Evolutionary conservation across 139 green algal species (phyloP).

Genomic region (Chlamydomonas incerta): DNA sequence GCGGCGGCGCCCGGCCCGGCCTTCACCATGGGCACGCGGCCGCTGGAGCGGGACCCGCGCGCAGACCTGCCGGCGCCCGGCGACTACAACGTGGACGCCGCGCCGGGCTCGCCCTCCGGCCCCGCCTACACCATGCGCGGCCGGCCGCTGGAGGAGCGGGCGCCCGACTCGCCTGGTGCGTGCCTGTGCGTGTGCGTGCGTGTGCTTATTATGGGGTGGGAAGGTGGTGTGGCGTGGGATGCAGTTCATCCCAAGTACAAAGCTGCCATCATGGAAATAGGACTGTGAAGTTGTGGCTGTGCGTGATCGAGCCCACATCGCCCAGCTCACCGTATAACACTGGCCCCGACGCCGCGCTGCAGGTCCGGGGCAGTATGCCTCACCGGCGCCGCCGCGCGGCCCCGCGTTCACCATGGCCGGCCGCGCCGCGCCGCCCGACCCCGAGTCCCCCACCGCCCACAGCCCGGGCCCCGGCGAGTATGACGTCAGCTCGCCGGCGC

Average conservation of each 20-base stretch:
- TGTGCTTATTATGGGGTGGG: no score
- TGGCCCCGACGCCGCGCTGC: no score
- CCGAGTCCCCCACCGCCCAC: background rate
- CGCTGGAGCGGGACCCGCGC: background rate
- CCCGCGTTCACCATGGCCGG: slow-evolving; percentile 30
- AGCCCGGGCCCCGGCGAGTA: slow-evolving; percentile 6
- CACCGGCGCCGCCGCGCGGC: background rate
- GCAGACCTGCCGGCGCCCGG: slow-evolving; percentile 41
- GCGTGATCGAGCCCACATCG: no score
- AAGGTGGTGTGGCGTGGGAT: no score
- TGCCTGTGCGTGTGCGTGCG: background rate
- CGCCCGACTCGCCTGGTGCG: slow-evolving; percentile 12
- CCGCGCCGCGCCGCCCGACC: background rate
- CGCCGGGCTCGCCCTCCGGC: background rate
- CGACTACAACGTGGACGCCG: slow-evolving; percentile 26
- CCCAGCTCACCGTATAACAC: no score
- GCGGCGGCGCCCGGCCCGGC: slow-evolving; percentile 27
- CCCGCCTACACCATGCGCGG: slow-evolving; percentile 45
- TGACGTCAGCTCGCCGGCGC: background rate
- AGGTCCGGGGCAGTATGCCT: slow-evolving; percentile 47
- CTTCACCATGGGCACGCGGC: slow-evolving; percentile 49
- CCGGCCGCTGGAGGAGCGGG: background rate
- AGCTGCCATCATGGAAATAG: no score
- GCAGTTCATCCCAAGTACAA: no score
- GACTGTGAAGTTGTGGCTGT: no score